Evolutionary conservation across 2,329 filamentous ascomycete genomes (phyloP), one percentile per base, ranked within the genome.

Genomic region (Tolypocladium sp.): DNA sequence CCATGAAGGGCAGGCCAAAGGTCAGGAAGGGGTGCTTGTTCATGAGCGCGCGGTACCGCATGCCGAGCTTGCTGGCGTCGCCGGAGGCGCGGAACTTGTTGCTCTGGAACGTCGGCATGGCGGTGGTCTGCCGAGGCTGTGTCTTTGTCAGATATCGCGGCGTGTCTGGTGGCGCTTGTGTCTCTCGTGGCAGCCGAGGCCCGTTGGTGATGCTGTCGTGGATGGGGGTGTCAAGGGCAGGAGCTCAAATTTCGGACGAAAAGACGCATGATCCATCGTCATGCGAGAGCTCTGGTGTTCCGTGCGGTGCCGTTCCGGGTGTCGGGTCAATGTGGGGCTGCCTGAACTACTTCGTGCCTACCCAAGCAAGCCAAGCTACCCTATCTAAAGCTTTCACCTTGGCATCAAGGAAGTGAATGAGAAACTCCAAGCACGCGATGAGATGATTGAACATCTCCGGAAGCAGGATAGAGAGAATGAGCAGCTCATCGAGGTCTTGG

Each of bases 1-100:
- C 78, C 65, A 99, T 83, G 74, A 99, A 99, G 0, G 94, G 95
- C 4, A 99, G 81, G 2, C 95, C 95, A 71, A 99, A 99, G 63
- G 96, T 84, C 35, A 92, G 78, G 73, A 99, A 99, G 1, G 94
- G 95, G 67, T 90, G 91, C 69, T 82, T 87, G 60, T 84, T 80
- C 65, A 99, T 84, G 61, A 84, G 74, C 38, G 82, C 78, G 60
- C 94, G 90, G 78, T 99, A 99, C 62, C 80, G 80, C 60, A 87
- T 83, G 56, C 89, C 90, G 66, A 96, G 76, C 13, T 82, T 84
- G 73, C 86, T 86, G 63, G 83, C 76, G 62, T 91, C 83, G 61
- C 85, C 81, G 40, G 87, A 74, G 46, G 85, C 77, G 63, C 86
- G 87, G 74, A 88, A 96, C 62, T 85, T 88, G 66, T 90, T 91